Evolutionary conservation across 805 yeast species (phyloP), one percentile per base, ranked within the genome.

Genomic region (Pichia deserticola): DNA sequence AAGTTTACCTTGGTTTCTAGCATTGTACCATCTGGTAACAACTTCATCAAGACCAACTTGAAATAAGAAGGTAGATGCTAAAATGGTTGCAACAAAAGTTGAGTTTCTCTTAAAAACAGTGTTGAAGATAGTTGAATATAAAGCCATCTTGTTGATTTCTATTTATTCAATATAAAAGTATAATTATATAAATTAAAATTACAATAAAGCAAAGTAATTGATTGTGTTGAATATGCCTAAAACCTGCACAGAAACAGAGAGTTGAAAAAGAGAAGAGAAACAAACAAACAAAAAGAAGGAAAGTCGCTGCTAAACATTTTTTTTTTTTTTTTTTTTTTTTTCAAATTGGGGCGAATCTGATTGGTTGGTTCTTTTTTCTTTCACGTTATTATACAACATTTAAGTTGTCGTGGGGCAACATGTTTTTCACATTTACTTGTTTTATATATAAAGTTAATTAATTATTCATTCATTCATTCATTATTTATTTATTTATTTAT

Each of bases 91-190:
- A 54, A 90, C 96, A 71, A 78, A 88, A 55, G 85, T 75, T 44
- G 97, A 79, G 81, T 92, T 90, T 79, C 97, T 87, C 79, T 88
- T 88, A 79, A 87, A 83, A 50, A 85, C 60, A 36, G 75, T 69
- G 78, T 81, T 83, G 79, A 79, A 81, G 54, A 82, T 62, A 42
- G 79, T 66, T 41, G 84, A 64, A 59, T 58, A 63, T 46, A 57
- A 54, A 35, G 42, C 38, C 34, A n/a, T 30, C 3, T 9, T 36
- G 32, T 35, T 29, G 32, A 27, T 42, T 30, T 28, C 20, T 32
- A 3, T 42, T 25, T 6, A 20, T 20, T 20, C 3, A 3, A 20
- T 20, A 20, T 20, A 20, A 20, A 20, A 2, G 20, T 20, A 20
- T 20, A 20, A 20, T 20, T 20, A 20, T 20, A 20, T 20, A 20